Conservation (phyloP, 352 stramenopile genomes). For the Blastocystis sp. region DNA sequence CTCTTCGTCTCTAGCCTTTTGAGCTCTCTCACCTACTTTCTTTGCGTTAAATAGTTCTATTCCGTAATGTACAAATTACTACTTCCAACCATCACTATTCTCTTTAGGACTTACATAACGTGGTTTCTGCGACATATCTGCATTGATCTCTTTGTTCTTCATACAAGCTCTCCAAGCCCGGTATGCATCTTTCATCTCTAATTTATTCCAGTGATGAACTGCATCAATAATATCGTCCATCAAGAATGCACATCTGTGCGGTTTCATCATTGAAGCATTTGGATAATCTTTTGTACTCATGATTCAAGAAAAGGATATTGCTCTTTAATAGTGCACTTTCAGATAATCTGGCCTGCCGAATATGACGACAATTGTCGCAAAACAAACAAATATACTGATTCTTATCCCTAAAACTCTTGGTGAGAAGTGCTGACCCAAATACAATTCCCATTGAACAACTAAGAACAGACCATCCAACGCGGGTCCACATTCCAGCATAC, state of each 20-base stretch:
- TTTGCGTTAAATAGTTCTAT: conserved; percentile 49
- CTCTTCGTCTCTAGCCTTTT: conserved; percentile 38
- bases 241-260: conserved; percentile 28
- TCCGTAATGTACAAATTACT: not conserved
- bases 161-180: not conserved
- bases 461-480: conserved; percentile 40
- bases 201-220: conserved; percentile 37
- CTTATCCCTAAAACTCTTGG: conserved; percentile 9
- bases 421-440: conserved; percentile 57
- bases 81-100: conserved; percentile 7
- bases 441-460: conserved; percentile 58
- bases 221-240: conserved; percentile 42
- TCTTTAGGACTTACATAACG: conserved; percentile 7
- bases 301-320: not conserved
- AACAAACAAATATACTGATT: conserved; percentile 45
- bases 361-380: not conserved
- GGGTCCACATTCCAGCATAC: conserved; percentile 54
- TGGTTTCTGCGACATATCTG: conserved; percentile 39
- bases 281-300: conserved; percentile 14
- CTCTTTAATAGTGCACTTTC: not conserved
- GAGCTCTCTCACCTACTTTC: not conserved
- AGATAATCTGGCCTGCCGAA: not conserved
- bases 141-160: conserved; percentile 67
- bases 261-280: conserved; percentile 14
- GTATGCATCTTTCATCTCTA: conserved; percentile 13